Evolutionary conservation across 257 asterid species (phyloP).

Genomic region (Solanum medicagineum): DNA sequence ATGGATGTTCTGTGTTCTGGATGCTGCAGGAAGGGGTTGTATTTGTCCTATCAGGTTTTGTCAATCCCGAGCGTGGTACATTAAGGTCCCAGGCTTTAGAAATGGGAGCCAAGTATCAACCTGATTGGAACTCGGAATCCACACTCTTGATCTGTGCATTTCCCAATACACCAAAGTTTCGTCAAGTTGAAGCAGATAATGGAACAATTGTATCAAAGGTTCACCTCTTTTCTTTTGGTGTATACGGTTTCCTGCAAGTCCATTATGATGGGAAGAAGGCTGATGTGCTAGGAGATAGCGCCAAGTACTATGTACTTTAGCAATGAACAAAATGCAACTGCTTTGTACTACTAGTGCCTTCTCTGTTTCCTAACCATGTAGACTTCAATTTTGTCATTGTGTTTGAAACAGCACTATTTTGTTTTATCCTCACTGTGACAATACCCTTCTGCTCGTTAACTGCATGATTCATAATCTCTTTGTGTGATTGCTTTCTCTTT

Average conservation of each 20-base stretch:
- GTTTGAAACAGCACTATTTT: neutral
- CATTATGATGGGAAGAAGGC: neutral
- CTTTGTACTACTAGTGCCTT: neutral
- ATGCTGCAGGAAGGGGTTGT: conserved; percentile 65
- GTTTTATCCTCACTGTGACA: neutral
- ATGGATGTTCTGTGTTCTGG: neutral
- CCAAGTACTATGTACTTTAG: neutral
- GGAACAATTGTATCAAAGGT: conserved; percentile 94
- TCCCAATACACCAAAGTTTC: conserved; percentile 79
- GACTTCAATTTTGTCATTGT: neutral
- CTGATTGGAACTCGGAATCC: conserved; percentile 78
- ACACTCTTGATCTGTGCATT: conserved; percentile 82
- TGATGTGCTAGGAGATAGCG: neutral
- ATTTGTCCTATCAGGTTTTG: conserved; percentile 85
- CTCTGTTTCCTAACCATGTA: neutral
- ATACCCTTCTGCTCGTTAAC: neutral
- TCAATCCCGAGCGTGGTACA: conserved; percentile 77
- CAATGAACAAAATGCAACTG: neutral
- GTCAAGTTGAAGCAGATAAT: conserved; percentile 74
- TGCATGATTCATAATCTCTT: neutral
- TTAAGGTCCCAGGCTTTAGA: conserved; percentile 80
- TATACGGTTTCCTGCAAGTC: neutral
- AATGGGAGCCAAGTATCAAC: conserved; percentile 92
- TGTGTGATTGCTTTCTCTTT: neutral
- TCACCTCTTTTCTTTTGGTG: neutral